Evolutionary conservation across 371 early-diverging fungal species (phyloP).

Genomic region (Blastocladiella emersonii): DNA sequence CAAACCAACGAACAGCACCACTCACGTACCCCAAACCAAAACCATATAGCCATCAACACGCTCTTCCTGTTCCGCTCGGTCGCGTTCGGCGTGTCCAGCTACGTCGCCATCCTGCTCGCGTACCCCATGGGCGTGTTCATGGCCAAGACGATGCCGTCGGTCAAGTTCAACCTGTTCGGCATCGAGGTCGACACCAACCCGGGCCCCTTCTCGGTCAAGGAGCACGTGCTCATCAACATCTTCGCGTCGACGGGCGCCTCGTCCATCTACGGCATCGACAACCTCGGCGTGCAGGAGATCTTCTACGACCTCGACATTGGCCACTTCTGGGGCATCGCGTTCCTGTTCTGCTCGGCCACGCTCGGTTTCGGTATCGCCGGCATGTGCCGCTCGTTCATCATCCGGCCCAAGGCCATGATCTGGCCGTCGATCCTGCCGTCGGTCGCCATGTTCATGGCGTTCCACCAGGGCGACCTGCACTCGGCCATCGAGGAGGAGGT

Average conservation of each 20-base stretch:
- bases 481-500: conserved; percentile 17
- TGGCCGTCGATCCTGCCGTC: conserved; percentile 64
- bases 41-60: conserved; percentile 42
- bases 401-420: conserved; percentile 71
- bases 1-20: no score
- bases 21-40: no score
- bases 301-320: conserved; percentile 46
- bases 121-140: conserved; percentile 50
- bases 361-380: conserved; percentile 78
- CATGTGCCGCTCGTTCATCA: conserved; percentile 51
- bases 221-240: conserved; percentile 21
- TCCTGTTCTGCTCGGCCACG: conserved; percentile 55
- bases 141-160: conserved; percentile 36
- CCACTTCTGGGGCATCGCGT: conserved; percentile 36
- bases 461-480: no score
- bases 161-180: conserved; percentile 20
- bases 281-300: conserved; percentile 47
- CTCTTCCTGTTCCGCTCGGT: conserved; percentile 61
- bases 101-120: conserved; percentile 47
- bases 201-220: conserved; percentile 27
- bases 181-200: conserved; percentile 30
- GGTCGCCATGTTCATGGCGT: conserved; percentile 54
- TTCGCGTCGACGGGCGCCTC: not conserved
- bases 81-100: conserved; percentile 4
- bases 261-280: conserved; percentile 28